phyloP scores from a whole-genome alignment of 2,329 filamentous ascomycete species.

The Sporothrix globosa region DNA sequence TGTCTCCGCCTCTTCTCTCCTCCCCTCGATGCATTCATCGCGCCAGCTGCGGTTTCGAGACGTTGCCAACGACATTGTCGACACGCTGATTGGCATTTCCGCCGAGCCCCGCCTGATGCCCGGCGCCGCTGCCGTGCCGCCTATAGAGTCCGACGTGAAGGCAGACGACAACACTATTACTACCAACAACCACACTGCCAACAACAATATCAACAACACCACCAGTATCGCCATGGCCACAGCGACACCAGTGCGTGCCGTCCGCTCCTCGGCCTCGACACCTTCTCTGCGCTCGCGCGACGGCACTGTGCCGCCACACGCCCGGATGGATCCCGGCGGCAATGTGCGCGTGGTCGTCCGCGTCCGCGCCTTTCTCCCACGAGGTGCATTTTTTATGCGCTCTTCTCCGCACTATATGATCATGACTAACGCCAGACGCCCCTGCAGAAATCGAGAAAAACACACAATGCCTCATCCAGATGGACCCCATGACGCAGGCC shows the following conservation, averaged over 20 bases:
- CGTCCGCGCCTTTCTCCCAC: conserved; percentile 75
- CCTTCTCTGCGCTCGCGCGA: conserved; percentile 76
- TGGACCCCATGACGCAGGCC: conserved; percentile 84
- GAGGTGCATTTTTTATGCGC: conserved; percentile 60
- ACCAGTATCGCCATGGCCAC: conserved; percentile 4
- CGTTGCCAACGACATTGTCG: conserved; percentile 39
- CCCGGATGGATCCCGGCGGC: conserved; percentile 65
- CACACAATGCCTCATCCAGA: conserved; percentile 83
- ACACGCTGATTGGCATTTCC: conserved; percentile 47
- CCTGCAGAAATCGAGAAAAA: conserved; percentile 75
- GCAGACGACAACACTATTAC: neutral
- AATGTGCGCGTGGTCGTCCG: conserved; percentile 84
- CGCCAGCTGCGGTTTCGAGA: conserved; percentile 39
- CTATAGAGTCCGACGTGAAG: neutral
- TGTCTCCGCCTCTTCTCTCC: neutral
- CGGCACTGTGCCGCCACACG: conserved; percentile 61
- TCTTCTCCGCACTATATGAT: neutral
- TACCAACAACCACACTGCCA: neutral
- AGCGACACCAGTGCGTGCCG: conserved; percentile 40
- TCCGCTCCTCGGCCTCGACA: conserved; percentile 73
- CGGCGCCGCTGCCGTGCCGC: conserved; percentile 40
- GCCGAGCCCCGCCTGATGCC: conserved; percentile 52
- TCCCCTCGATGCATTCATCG: conserved; percentile 39
- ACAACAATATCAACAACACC: neutral
- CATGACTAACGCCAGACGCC: no score